Evolutionary conservation across 345 rosid genomes (phyloP).

Genomic region (Gossypium anomalum): DNA sequence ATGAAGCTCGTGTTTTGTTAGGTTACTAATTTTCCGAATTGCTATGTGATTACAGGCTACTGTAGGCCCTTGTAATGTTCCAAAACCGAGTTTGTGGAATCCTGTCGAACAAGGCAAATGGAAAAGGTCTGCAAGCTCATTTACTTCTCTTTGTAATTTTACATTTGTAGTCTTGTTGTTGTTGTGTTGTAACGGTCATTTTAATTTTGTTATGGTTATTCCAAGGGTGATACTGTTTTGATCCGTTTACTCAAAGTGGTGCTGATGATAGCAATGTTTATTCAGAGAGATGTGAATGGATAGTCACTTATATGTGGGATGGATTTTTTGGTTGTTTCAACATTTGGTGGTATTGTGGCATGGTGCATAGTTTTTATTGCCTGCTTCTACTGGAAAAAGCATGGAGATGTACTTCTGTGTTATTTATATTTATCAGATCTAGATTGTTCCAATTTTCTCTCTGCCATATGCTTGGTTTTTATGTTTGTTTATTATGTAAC

Average conservation of each 20-base stretch:
- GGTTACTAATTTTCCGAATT: constrained; percentile 21
- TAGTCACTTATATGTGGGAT: background rate
- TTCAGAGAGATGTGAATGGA: background rate
- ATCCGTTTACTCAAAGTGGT: background rate
- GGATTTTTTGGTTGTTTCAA: background rate
- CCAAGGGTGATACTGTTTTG: background rate
- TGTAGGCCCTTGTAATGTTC: constrained; percentile 80
- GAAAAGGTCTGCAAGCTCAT: constrained; percentile 59
- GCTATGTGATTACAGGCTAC: constrained; percentile 65
- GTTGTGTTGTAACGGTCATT: background rate
- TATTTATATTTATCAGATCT: background rate
- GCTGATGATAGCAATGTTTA: background rate
- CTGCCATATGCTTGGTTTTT: no score
- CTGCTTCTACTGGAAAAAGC: background rate
- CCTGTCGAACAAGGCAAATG: constrained; percentile 95
- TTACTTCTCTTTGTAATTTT: background rate
- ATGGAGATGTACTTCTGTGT: background rate
- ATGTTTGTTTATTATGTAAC: background rate
- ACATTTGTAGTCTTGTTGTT: background rate
- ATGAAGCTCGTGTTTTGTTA: constrained; percentile 12
- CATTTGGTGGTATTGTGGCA: background rate
- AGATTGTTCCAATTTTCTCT: background rate
- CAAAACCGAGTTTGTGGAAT: constrained; percentile 94
- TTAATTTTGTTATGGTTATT: background rate
- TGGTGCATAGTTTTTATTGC: background rate